These are phyloP conservation scores for Bipolaris gigantea DNA, from an alignment of 2,329 filamentous ascomycete genomes.

Conservation along the genomic window DNA sequence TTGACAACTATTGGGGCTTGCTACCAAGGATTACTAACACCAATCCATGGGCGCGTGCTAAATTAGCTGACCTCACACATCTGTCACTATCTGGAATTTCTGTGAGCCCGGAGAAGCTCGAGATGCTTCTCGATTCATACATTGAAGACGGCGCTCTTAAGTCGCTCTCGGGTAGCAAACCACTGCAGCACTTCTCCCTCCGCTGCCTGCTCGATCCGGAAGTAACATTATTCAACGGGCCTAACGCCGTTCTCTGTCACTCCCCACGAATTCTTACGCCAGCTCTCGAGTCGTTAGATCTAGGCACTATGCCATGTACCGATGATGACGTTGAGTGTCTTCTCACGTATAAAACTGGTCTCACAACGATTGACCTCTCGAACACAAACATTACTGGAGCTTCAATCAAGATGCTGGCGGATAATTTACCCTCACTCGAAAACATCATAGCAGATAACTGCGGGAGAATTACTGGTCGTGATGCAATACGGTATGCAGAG, in stretches of 20 bases:
- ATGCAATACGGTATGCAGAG: constrained; percentile 48
- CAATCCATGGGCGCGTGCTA: not conserved
- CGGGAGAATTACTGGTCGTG: constrained; percentile 36
- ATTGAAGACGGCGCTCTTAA: not conserved
- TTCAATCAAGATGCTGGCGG: constrained; percentile 44
- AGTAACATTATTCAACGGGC: constrained; percentile 4
- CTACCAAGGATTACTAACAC: not conserved
- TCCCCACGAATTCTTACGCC: constrained; percentile 31
- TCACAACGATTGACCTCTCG: constrained; percentile 40
- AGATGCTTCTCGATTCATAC: not conserved
- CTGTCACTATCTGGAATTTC: constrained; percentile 20
- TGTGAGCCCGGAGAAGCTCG: not conserved
- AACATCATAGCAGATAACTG: constrained; percentile 43
- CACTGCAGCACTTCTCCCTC: not conserved
- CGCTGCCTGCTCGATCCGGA: constrained; percentile 1
- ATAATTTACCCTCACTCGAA: constrained; percentile 30
- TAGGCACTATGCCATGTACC: constrained; percentile 21
- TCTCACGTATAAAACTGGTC: constrained; percentile 19
- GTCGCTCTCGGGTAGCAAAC: not conserved
- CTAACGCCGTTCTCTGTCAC: constrained; percentile 10
- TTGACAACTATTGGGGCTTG: constrained; percentile 2
- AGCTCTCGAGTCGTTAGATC: constrained; percentile 17
- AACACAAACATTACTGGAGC: constrained; percentile 47
- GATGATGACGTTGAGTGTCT: constrained; percentile 41
- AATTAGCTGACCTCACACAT: constrained; percentile 16